Base-by-base conservation (phyloP, 75 land plant species). In the Selaginella tamariscina region DNA sequence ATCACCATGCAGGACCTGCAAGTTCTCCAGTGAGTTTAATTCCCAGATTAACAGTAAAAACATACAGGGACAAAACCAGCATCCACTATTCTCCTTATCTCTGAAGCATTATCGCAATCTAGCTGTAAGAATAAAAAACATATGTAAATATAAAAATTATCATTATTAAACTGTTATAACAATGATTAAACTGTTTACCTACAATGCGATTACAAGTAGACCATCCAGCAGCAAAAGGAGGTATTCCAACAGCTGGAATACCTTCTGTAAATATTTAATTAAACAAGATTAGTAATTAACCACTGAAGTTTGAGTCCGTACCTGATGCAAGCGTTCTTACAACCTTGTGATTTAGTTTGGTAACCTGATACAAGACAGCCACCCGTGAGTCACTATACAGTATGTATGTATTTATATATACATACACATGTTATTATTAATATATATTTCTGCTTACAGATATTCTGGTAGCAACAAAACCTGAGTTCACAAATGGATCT, bases 151-250 rank as follows among this genome's bases (percentile, higher is more conserved):
- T 13, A 49, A 13, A 49, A 20, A 49, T 49, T 49, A 13, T 49
- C 20, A 13, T 13, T 49, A 49, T 49, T 49, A 13, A 20, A 13
- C 11, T 13, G 11, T 49, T 20, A 55, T 24, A 26, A 39, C 54
- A n/a, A 8, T 13, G 1, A 59, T 32, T 1, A 24, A 67, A 56
- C 28, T 24, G 55, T 0, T n/a, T 65, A 71, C 89, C 80, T 55
- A 92, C 97, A 70, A 79, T 83, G 80, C 86, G 79, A 56, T 75
- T 71, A 64, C 71, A 65, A 29, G 98, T 94, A 66, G 91, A 82
- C 98, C 98, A 94, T 39, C 98, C 98, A 68, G 83, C 88, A 66
- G 91, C 73, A 71, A 89, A 85, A 33, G 98, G 98, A 71, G 96
- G 77, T 71, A 94, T 83, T 27, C 96, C 91, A 70, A 87, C 73